Evolutionary conservation across 331 rosid genomes (phyloP), one percentile per base, ranked within the genome.

Genomic region (Malus hybrid): DNA sequence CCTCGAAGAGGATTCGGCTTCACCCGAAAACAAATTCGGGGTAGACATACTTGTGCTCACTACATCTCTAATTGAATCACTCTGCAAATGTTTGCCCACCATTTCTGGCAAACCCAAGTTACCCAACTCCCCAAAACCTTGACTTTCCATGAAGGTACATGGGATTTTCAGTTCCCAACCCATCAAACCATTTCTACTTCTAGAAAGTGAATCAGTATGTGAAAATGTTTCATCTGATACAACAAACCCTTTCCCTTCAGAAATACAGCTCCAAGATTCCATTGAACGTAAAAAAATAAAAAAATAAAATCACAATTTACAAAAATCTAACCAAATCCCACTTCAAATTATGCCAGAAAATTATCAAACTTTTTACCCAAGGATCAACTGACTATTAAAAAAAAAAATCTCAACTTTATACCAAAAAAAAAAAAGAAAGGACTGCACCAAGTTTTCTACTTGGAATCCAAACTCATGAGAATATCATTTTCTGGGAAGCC

Each of bases 251-350:
- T 88, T 86, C 66, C 87, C 91, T 77, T 79, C 87, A 76, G 93
- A 81, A 52, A 83, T 79, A 78, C 48, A 85, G 60, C 82, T 87
- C 97, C 96, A 88, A 75, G 96, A 83, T 82, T 90, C 96, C 97
- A 92, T 92, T 67, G 77, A 65, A 79, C 67, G 81, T 15, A 84
- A 22, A 27, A 22, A 27, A 24, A 20, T 7, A 7, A 31, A 10
- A 18, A 16, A 71, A 78, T 2, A 28, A 36, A 73, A 9, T 39
- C 46, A 39, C 46, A 39, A 9, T 39, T n/a, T 52, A 78, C 67
- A 57, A 84, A 39, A 22, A 50, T 42, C 31, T 63, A 79, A 19
- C 77, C 11, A 78, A 79, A 85, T 62, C 82, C 83, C 82, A 80
- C 84, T 72, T 81, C 77, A 83, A 82, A 68, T 72, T 42, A 83